A percentile compares a stretch with the other conserved stretches of the same genome.
Conservation (phyloP, 202 grass and related monocot species). For the Digitaria exilis region DNA sequence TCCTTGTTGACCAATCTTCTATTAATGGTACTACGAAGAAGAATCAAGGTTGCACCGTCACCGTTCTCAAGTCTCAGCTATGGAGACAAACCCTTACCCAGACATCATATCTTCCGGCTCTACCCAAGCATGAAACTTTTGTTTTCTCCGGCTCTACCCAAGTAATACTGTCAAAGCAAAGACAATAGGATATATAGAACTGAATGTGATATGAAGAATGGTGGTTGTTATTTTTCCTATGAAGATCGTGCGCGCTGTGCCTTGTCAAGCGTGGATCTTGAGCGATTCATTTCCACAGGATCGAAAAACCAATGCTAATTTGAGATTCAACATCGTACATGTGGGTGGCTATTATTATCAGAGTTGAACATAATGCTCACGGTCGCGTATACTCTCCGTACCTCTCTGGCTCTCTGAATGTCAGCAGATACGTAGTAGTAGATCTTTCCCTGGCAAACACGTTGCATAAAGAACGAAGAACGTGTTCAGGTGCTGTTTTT, state of each 20-base stretch:
- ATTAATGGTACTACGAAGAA: neutral
- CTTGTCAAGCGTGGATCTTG: neutral
- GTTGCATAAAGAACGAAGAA: neutral
- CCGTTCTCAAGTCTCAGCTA: neutral
- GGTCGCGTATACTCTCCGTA: neutral
- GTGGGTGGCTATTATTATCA: neutral
- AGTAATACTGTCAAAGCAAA: too few species aligned
- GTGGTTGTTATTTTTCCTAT: neutral
- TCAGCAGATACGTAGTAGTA: conserved; percentile 30
- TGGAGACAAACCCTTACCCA: too few species aligned
- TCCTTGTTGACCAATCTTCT: neutral
- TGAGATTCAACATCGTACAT: neutral
- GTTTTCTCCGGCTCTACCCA: too few species aligned
- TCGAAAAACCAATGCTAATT: neutral
- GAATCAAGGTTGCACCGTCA: neutral
- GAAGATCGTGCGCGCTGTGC: neutral
- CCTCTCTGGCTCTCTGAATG: neutral
- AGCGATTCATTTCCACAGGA: neutral
- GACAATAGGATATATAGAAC: too few species aligned
- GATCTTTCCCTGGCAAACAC: neutral
- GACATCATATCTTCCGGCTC: too few species aligned
- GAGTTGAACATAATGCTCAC: neutral
- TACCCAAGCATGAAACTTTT: too few species aligned
- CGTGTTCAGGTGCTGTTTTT: conserved; percentile 2
- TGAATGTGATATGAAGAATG: neutral